Evolutionary conservation across 257 asterid genomes (phyloP).

Genomic region (Gentiana macrophylla): DNA sequence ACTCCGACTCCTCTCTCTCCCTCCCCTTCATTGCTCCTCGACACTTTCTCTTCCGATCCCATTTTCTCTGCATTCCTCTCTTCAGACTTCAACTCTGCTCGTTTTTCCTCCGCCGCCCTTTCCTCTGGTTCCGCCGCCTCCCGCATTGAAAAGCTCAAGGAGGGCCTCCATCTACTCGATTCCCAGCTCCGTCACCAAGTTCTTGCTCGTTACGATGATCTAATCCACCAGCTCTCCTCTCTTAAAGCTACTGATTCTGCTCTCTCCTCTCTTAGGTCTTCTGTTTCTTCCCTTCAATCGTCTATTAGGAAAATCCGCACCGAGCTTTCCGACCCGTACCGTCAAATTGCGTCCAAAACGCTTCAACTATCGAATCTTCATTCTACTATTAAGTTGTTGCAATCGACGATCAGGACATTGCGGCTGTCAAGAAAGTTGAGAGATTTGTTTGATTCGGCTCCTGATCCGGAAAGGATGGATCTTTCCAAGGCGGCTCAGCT

Average conservation of each 20-base stretch:
- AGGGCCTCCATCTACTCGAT: slow-evolving; percentile 75
- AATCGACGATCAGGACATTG: slow-evolving; percentile 49
- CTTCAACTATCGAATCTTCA: slow-evolving; percentile 64
- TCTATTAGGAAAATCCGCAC: slow-evolving; percentile 63
- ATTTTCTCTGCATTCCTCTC: slow-evolving; percentile 84
- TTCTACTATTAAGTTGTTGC: slow-evolving; percentile 51
- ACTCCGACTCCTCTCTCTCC: slow-evolving; percentile 17
- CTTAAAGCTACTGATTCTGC: slow-evolving; percentile 61
- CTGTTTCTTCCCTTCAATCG: slow-evolving; percentile 64
- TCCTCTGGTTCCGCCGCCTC: slow-evolving; percentile 97
- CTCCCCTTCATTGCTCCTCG: slow-evolving; percentile 26
- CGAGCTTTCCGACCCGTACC: slow-evolving; percentile 84
- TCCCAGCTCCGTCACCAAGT: slow-evolving; percentile 78
- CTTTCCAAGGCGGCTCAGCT: slow-evolving; percentile 86
- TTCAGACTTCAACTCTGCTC: slow-evolving; percentile 66
- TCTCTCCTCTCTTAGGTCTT: slow-evolving; percentile 64
- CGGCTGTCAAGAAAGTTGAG: slow-evolving; percentile 60
- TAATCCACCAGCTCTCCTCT: slow-evolving; percentile 80
- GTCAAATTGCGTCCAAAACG: slow-evolving; percentile 48
- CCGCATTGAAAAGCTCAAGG: slow-evolving; percentile 81
- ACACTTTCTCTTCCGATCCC: slow-evolving; percentile 70
- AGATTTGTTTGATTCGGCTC: slow-evolving; percentile 39
- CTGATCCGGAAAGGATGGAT: slow-evolving; percentile 62
- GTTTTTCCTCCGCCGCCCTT: slow-evolving; percentile 93
- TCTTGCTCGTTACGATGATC: slow-evolving; percentile 76